Evolutionary conservation across 2,329 filamentous ascomycete genomes (phyloP), one percentile per base, ranked within the genome.

Genomic region (Curvularia lunata): DNA sequence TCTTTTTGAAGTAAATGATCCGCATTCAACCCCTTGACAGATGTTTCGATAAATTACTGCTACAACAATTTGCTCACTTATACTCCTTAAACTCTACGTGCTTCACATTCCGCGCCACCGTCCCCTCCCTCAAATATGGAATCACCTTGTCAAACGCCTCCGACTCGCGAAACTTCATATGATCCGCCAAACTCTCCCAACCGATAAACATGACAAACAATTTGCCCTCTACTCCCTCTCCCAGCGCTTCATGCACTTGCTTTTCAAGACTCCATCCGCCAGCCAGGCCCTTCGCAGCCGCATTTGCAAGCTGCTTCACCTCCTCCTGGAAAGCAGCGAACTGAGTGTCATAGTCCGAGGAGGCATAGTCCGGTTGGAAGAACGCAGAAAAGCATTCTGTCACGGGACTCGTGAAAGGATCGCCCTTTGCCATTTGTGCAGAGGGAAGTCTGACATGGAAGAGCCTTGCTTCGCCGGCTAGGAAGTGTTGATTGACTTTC

Each of bases 151-250:
- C 69, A 67, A 85, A 86, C 25, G 70, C 74, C 59, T 78, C 71
- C 27, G 79, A 80, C 61, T 81, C 73, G 52, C 78, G 73, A 30
- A 78, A 83, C 48, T 70, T 70, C 76, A 79, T 73, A 69, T 86
- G 84, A 47, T 74, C 75, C 34, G 84, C 80, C 19, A 82, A 74
- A 63, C 75, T 82, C 49, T 79, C 72, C 84, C 84, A 86, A 5
- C 83, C 84, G 52, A 84, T 72, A 18, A 77, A 75, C n/a, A 78
- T 56, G 4, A 81, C 64, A 63, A 79, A 78, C 54, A 79, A 69
- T 53, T 77, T 77, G 3, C 73, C 71, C 4, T 75, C 74, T 0
- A 73, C 61, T 1, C 58, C 64, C 32, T 63, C 59, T 1, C 62
- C 65, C 37, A 65, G 67, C 58, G 28, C 53, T 43, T 62, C 64